Evolutionary conservation across 2,329 filamentous ascomycete species (phyloP).

Genomic region (Thyridium curvatum): DNA sequence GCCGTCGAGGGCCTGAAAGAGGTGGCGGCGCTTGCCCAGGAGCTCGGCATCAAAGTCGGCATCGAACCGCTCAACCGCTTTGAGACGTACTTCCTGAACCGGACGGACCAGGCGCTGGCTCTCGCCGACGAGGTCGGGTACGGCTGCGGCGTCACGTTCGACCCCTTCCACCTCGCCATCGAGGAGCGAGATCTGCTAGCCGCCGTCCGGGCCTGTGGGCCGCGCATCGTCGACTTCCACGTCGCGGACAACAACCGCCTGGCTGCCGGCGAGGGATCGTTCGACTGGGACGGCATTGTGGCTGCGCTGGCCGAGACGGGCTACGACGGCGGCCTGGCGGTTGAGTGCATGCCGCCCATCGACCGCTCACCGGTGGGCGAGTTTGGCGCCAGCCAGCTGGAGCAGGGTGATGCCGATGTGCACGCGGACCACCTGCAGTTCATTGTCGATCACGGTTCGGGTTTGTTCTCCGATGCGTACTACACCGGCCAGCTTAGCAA

Average conservation of each 20-base stretch:
- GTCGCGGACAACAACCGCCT: slow-evolving; percentile 12
- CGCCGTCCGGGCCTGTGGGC: slow-evolving; percentile 7
- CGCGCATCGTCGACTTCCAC: slow-evolving; percentile 10
- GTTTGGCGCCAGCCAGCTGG: slow-evolving; percentile 10
- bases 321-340: slow-evolving; percentile 9
- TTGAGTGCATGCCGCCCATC: slow-evolving; percentile 11
- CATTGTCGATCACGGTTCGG: slow-evolving; percentile 11
- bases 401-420: slow-evolving; percentile 9
- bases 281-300: slow-evolving; percentile 11
- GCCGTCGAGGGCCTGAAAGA: slow-evolving; percentile 9
- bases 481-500: slow-evolving; percentile 8
- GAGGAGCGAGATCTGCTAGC: slow-evolving; percentile 10
- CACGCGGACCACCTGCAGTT: slow-evolving; percentile 11
- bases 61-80: slow-evolving; percentile 13
- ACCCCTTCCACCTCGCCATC: slow-evolving; percentile 12
- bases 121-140: slow-evolving; percentile 8
- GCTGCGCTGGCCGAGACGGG: slow-evolving; percentile 9
- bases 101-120: slow-evolving; percentile 8
- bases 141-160: slow-evolving; percentile 10
- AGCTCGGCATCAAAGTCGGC: slow-evolving; percentile 8
- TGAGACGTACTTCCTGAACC: slow-evolving; percentile 12
- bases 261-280: slow-evolving; percentile 8
- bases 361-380: slow-evolving; percentile 7
- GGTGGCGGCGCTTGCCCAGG: slow-evolving; percentile 7
- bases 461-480: slow-evolving; percentile 10